A percentile compares a stretch with the other conserved stretches of the same genome.
These are phyloP conservation scores for Pythium insidiosum DNA, from an alignment of 352 stramenopile species.

Conservation along the genomic window DNA sequence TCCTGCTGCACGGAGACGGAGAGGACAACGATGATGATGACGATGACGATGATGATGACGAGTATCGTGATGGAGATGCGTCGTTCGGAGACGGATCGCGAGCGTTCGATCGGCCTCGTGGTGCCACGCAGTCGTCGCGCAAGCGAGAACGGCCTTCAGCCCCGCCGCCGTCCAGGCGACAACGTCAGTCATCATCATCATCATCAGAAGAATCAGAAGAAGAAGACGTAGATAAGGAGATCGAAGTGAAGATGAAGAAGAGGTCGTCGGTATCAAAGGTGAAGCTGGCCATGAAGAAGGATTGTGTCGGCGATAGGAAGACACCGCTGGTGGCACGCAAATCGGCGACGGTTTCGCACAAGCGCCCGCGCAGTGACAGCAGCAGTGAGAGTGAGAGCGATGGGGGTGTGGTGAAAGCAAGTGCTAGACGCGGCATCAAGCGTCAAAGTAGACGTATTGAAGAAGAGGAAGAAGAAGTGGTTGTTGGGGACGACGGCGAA, in stretches of 20 bases:
- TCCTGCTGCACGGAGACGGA: too few species aligned
- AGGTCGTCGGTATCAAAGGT: not conserved
- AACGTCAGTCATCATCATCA: too few species aligned
- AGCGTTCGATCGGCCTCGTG: slow-evolving; percentile 10
- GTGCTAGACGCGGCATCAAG: too few species aligned
- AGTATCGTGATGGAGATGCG: slow-evolving; percentile 13
- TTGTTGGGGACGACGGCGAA: too few species aligned
- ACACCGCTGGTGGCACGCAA: slow-evolving; percentile 6
- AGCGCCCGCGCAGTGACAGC: not conserved
- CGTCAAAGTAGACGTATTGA: too few species aligned
- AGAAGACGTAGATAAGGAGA: too few species aligned
- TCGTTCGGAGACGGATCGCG: slow-evolving; percentile 10
- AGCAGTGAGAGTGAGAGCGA: too few species aligned
- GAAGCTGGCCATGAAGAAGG: too few species aligned
- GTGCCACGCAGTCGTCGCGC: not conserved
- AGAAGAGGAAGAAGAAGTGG: too few species aligned
- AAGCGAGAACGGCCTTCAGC: not conserved
- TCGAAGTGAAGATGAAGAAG: not conserved
- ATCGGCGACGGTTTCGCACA: slow-evolving; percentile 2
- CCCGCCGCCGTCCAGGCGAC: not conserved
- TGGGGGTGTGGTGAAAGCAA: too few species aligned
- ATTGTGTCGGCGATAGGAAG: not conserved
- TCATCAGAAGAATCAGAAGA: too few species aligned
- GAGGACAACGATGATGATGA: slow-evolving; percentile 7
- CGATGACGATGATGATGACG: slow-evolving; percentile 10